Evolutionary conservation across 768 basidiomycete species (phyloP), one percentile per base, ranked within the genome.

Genomic region (Tylopilus rubrobrunneus): DNA sequence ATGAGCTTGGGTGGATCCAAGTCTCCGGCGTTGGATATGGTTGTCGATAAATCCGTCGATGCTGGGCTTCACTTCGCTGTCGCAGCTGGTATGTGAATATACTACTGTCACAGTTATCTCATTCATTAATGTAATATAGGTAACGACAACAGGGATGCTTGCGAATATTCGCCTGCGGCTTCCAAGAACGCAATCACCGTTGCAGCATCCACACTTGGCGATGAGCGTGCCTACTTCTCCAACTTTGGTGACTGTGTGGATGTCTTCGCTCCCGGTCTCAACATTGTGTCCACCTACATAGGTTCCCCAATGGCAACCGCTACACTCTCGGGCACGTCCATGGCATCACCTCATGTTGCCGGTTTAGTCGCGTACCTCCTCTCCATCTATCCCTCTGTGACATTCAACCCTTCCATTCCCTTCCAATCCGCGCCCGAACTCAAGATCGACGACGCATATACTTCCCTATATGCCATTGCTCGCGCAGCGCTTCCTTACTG

Each of bases 1-100:
- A 97, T 99, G 97, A 89, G 87, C 69, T 86, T 99, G 49, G 97
- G 97, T 58, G 97, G 97, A 63, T 92, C 92, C 55, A 96, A 95
- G 76, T 92, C 90, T 6, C 79, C 75, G 21, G 81, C 90, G 33
- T 80, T 98, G 48, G 93, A 99, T 58, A 78, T 79, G 23, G 84
- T 87, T 48, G 92, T 99, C 56, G 85, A 98, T 75, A 76, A 74
- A 48, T 93, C 97, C 44, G 92, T 96, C 51, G 79, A 83, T 9
- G 57, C 69, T 34, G 97, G 97, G 37, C 79, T 99, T 33, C 93
- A 98, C 78, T 97, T 98, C 61, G 92, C 96, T 56, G 97, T 99
- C 56, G 96, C 96, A 56, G 95, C 95, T 56, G 94, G 92, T 83
- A 73, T 62, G 80, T 76, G 48, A n/a, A 45, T 53, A 47, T 39